Base-by-base conservation (phyloP, 352 stramenopile genomes). In the Thalassiosira sp. region DNA sequence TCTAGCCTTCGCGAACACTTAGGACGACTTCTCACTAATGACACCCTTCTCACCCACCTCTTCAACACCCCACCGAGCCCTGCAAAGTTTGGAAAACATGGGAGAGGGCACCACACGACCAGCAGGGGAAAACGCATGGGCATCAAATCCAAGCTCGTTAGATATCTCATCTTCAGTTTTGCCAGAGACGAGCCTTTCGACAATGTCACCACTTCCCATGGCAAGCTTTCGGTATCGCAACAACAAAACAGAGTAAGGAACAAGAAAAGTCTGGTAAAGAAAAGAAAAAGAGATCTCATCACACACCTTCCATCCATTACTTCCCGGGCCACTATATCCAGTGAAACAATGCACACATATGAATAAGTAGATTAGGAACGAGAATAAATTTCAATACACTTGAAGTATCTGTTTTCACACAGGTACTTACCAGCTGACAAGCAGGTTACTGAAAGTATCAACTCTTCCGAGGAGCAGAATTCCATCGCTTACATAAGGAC, bases 301-400 rank as follows among this genome's bases (percentile, higher is more conserved):
- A n/a, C n/a, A n/a, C n/a, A n/a, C n/a, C n/a, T n/a, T 81, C 72
- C 72, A 81, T 0, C 72, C 72, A 71, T 81, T 81, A 5, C 45
- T 66, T 27, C 72, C 72, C n/a, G 72, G 72, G 1, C 72, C 72
- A 46, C 33, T n/a, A n/a, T n/a, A n/a, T n/a, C n/a, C n/a, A n/a
- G n/a, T n/a, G n/a, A n/a, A n/a, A n/a, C n/a, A n/a, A n/a, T n/a
- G n/a, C n/a, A n/a, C n/a, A n/a, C n/a, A n/a, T n/a, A n/a, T n/a
- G n/a, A n/a, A n/a, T n/a, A n/a, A n/a, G n/a, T n/a, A n/a, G n/a
- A n/a, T n/a, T n/a, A n/a, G n/a, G n/a, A n/a, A n/a, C n/a, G n/a
- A n/a, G n/a, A n/a, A n/a, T n/a, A n/a, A n/a, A n/a, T n/a, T n/a
- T n/a, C n/a, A n/a, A n/a, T n/a, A n/a, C n/a, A n/a, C n/a, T n/a